A percentile compares a stretch with the other conserved stretches of the same genome.
Evolutionary conservation across 345 rosid species (phyloP).

Genomic region (Linum lewisii): DNA sequence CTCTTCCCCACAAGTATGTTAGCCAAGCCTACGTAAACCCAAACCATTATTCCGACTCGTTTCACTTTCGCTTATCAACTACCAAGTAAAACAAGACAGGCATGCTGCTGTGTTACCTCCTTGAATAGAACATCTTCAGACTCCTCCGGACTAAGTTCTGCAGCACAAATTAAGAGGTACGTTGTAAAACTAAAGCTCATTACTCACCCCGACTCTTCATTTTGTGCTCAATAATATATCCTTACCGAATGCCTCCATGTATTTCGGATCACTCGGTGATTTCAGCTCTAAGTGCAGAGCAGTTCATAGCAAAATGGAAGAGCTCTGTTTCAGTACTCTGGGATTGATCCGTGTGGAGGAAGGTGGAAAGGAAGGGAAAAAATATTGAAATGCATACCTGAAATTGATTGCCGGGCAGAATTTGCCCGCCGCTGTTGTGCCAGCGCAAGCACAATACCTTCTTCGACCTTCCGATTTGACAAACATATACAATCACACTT

Average conservation of each 20-base stretch:
- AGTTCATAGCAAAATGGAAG: slow-evolving; percentile 6
- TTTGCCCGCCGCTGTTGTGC: slow-evolving; percentile 31
- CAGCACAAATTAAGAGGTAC: slow-evolving; percentile 12
- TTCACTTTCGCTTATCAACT: neutral
- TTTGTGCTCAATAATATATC: neutral
- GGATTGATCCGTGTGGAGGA: neutral
- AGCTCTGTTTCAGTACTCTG: slow-evolving; percentile 5
- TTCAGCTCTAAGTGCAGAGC: slow-evolving; percentile 58
- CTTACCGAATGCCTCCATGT: slow-evolving; percentile 82
- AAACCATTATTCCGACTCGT: neutral
- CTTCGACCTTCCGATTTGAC: slow-evolving; percentile 18
- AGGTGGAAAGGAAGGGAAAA: no score
- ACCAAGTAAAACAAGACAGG: neutral
- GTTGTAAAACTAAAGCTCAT: slow-evolving; percentile 3
- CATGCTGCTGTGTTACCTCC: slow-evolving; percentile 57
- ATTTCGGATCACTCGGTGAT: slow-evolving; percentile 78
- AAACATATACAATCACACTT: neutral
- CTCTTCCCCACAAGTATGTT: slow-evolving; percentile 27
- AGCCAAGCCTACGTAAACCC: slow-evolving; percentile 24
- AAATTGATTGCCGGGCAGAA: slow-evolving; percentile 46
- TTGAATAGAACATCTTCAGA: slow-evolving; percentile 97
- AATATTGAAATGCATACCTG: slow-evolving; percentile 35
- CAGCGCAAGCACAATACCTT: slow-evolving; percentile 24
- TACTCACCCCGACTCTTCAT: neutral
- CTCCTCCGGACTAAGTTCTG: slow-evolving; percentile 93